phyloP scores from a whole-genome alignment of 306 rosid species.

The Cucurbita maxima region DNA sequence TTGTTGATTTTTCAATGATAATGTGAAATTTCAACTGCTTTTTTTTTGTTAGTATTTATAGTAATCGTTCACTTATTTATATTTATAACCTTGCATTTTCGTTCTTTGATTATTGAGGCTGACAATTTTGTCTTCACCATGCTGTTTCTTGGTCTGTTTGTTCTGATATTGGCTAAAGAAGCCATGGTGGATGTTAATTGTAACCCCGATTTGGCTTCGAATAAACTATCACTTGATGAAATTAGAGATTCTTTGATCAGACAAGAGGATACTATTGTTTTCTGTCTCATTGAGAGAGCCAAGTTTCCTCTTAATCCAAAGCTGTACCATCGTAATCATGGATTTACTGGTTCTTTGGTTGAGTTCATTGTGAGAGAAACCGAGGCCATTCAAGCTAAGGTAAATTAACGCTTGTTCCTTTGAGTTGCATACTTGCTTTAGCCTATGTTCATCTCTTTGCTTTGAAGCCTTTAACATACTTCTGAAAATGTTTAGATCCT shows the following conservation, averaged over 20 bases:
- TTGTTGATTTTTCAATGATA: background rate
- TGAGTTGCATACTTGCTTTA: background rate
- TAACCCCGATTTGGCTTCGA: conserved; percentile 2
- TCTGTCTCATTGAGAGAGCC: conserved; percentile 60
- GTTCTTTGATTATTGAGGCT: background rate
- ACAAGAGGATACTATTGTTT: conserved; percentile 73
- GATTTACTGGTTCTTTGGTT: conserved; percentile 34
- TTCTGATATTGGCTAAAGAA: conserved; percentile 16
- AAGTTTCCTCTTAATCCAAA: conserved; percentile 43
- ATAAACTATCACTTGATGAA: conserved; percentile 31
- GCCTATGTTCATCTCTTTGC: background rate
- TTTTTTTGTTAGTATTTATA: background rate
- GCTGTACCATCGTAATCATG: conserved; percentile 24
- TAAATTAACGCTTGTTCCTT: conserved; percentile 2
- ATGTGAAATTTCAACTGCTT: background rate
- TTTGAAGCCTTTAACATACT: background rate
- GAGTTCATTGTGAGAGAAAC: conserved; percentile 38
- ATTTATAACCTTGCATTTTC: background rate
- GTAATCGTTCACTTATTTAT: background rate
- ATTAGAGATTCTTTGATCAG: conserved; percentile 50
- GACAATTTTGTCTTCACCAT: conserved; percentile 2
- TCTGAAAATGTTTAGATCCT: background rate
- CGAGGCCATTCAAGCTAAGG: conserved; percentile 61
- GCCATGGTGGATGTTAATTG: conserved; percentile 18
- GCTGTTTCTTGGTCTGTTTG: conserved; percentile 9